phyloP scores from a whole-genome alignment of 176 grass and related monocot species.

The Otatea glauca region DNA sequence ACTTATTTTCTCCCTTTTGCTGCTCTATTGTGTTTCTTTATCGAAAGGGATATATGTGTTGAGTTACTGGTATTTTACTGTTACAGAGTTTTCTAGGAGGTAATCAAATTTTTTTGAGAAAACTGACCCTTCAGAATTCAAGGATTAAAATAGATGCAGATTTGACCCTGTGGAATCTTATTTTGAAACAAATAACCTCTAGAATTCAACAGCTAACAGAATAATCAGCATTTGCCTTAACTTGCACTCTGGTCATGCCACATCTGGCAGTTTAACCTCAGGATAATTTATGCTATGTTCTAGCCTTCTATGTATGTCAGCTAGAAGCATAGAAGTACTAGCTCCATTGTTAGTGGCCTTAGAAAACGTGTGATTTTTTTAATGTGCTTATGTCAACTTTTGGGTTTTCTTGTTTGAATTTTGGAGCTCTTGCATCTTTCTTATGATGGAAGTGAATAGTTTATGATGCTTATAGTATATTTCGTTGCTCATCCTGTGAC shows the following conservation, averaged over 20 bases:
- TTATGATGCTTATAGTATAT: neutral
- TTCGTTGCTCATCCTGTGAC: neutral
- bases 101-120: neutral
- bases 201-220: neutral
- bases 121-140: neutral
- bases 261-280: neutral
- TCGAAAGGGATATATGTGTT: neutral
- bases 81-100: neutral
- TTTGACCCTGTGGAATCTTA: neutral
- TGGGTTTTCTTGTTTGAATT: slow-evolving; percentile 6
- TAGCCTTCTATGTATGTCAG: neutral
- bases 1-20: neutral
- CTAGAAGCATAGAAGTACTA: slow-evolving; percentile 1
- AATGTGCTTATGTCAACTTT: neutral
- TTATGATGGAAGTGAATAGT: slow-evolving; percentile 3
- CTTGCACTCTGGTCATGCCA: neutral
- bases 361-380: neutral
- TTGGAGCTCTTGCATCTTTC: slow-evolving; percentile 11
- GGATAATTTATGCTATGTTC: neutral
- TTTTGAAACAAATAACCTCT: slow-evolving; percentile 6
- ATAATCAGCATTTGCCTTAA: neutral
- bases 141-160: slow-evolving; percentile 12
- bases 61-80: slow-evolving; percentile 17
- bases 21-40: neutral
- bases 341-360: neutral